phyloP scores from a whole-genome alignment of 2,329 filamentous ascomycete genomes.

The Aspergillus sp. region DNA sequence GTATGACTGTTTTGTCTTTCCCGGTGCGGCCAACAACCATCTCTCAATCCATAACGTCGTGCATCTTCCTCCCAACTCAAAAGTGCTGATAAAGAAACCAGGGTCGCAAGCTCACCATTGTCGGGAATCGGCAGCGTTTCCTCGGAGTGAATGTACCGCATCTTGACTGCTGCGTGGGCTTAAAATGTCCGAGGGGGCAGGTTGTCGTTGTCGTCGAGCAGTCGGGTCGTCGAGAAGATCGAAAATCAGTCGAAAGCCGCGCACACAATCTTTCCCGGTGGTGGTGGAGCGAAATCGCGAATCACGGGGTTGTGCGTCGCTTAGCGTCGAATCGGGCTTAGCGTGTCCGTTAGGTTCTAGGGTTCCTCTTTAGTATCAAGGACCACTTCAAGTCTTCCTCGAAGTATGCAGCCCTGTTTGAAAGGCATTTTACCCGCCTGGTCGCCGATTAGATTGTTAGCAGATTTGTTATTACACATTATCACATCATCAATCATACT shows the following conservation, averaged over 20 bases:
- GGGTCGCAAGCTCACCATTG: constrained; percentile 71
- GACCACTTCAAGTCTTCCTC: neutral
- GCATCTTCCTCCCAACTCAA: constrained; percentile 12
- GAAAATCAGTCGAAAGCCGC: constrained; percentile 34
- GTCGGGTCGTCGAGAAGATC: constrained; percentile 38
- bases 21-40: neutral
- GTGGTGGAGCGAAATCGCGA: constrained; percentile 44
- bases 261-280: constrained; percentile 20
- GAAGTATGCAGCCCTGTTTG: neutral
- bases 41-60: neutral
- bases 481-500: neutral
- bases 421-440: neutral
- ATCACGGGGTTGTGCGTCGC: constrained; percentile 47
- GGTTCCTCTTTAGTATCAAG: constrained; percentile 22
- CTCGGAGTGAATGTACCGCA: constrained; percentile 99
- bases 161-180: constrained; percentile 64
- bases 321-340: constrained; percentile 40
- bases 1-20: neutral
- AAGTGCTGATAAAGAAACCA: constrained; percentile 21
- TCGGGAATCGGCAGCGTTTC: constrained; percentile 95
- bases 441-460: neutral
- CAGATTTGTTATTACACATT: neutral
- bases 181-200: constrained; percentile 40
- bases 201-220: constrained; percentile 41
- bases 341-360: constrained; percentile 27